A percentile compares a stretch with the other conserved stretches of the same genome.
These are phyloP conservation scores for Aspergillus tanneri DNA, from an alignment of 2,329 filamentous ascomycete species.

Conservation along the genomic window DNA sequence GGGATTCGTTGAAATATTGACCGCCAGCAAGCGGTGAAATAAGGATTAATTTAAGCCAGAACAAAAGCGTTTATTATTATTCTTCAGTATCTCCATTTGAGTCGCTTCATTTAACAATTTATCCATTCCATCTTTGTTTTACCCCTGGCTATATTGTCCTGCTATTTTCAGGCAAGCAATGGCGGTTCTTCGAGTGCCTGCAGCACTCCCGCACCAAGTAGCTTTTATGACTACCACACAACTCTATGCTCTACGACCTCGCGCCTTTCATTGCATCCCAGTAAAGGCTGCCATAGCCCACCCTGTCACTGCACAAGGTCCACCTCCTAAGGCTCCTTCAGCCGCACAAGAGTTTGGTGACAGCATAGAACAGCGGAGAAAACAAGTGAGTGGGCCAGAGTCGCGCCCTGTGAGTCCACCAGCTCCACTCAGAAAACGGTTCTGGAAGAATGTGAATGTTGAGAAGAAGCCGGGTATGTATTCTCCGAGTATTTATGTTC, in stretches of 20 bases:
- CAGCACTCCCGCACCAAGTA: conserved; percentile 22
- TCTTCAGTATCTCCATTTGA: no score
- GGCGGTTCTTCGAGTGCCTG: conserved; percentile 21
- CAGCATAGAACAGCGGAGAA: conserved; percentile 48
- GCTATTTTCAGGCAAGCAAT: not conserved
- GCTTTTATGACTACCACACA: conserved; percentile 13
- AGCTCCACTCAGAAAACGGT: conserved; percentile 64
- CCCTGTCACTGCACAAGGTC: conserved; percentile 58
- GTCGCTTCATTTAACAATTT: no score
- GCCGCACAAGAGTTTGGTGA: conserved; percentile 51
- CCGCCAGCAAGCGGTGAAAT: no score
- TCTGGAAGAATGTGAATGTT: conserved; percentile 84
- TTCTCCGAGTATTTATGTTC: not conserved
- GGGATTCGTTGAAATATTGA: no score
- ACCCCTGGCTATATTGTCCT: no score
- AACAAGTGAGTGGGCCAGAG: conserved; percentile 10
- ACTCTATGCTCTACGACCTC: conserved; percentile 20
- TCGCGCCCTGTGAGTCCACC: conserved; percentile 33
- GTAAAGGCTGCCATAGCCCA: conserved; percentile 54
- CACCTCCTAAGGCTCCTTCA: conserved; percentile 58
- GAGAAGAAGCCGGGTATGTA: conserved; percentile 61
- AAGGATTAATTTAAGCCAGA: no score
- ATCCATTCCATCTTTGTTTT: no score
- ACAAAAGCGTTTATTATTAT: no score
- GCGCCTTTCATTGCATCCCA: conserved; percentile 36